Percentiles rank a stretch among this genome's conserved stretches.
These are phyloP conservation scores for Ophiostoma piceae DNA, from an alignment of 2,329 filamentous ascomycete species.

Conservation along the genomic window DNA sequence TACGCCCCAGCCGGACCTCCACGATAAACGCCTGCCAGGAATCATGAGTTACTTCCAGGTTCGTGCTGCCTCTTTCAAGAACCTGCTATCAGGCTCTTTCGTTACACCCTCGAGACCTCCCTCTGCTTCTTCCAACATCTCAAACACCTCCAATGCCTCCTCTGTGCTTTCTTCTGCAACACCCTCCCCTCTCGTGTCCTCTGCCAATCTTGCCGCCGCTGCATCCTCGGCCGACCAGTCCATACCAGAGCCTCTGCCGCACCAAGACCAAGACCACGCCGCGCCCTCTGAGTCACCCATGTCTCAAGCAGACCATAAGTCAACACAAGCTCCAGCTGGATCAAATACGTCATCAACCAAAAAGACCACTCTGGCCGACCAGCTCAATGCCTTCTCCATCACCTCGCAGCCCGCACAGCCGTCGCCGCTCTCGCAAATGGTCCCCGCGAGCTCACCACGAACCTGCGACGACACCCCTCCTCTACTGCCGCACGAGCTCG, in stretches of 20 bases:
- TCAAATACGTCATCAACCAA: slow-evolving; percentile 11
- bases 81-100: slow-evolving; percentile 40
- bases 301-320: background rate
- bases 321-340: background rate
- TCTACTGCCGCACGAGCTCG: background rate
- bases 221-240: background rate
- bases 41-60: slow-evolving; percentile 99
- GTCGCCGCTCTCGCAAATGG: slow-evolving; percentile 12
- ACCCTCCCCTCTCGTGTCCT: slow-evolving; percentile 30
- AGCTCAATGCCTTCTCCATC: background rate
- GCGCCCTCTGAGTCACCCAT: slow-evolving; percentile 6
- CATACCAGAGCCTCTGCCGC: background rate
- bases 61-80: slow-evolving; percentile 74
- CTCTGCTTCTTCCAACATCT: slow-evolving; percentile 27
- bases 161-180: slow-evolving; percentile 25
- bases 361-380: background rate
- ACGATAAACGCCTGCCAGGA: slow-evolving; percentile 90
- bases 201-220: slow-evolving; percentile 15
- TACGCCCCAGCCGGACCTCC: slow-evolving; percentile 87
- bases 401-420: background rate
- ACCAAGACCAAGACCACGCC: background rate
- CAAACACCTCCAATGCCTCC: slow-evolving; percentile 23
- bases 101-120: slow-evolving; percentile 37
- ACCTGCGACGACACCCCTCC: background rate
- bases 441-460: background rate